Base-by-base conservation (phyloP, 352 stramenopile species). In the Pythium aquatile region DNA sequence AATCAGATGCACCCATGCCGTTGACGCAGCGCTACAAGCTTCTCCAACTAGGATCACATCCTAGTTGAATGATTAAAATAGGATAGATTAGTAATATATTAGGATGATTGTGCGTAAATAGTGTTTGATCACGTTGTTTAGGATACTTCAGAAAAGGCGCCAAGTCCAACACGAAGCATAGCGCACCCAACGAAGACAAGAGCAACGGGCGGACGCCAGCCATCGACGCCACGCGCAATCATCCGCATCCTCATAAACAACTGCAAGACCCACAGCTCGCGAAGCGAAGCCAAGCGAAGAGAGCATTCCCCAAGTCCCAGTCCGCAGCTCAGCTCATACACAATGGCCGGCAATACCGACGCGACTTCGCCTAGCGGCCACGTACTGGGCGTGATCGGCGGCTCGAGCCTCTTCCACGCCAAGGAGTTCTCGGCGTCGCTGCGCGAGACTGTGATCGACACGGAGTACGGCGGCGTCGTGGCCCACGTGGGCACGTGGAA, bases 341-440 rank as follows among this genome's bases (percentile, higher is more conserved):
- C 7, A 26, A 56, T 56, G 49, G 29, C 29, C 53, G 53, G 53
- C 53, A 47, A n/a, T n/a, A n/a, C 37, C 29, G 13, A 55, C 29
- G 24, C 37, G 28, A 42, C 35, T 10, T 10, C 35, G 35, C 7
- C 8, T n/a, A 29, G 44, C 24, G 58, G 68, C 29, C 80, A 83
- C 69, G 72, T 87, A n/a, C 71, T 96, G 42, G 87, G 87, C 62
- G 81, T 95, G 48, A 92, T 96, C 59, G 87, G 87, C 62, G 87
- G 87, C 61, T 93, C 82, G 52, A 92, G 85, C 62, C 82, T 96
- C 61, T 90, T 95, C 66, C 85, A 94, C 71, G 78, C 84, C 69
- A 87, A 81, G 67, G 69, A 72, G 33, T 87, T 93, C 72, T 87
- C 74, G 10, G 72, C 73, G 11, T 48, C 56, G 39, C 75, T 94